phyloP scores from a whole-genome alignment of 2,329 filamentous ascomycete genomes.

The Dactylonectria macrodidyma region DNA sequence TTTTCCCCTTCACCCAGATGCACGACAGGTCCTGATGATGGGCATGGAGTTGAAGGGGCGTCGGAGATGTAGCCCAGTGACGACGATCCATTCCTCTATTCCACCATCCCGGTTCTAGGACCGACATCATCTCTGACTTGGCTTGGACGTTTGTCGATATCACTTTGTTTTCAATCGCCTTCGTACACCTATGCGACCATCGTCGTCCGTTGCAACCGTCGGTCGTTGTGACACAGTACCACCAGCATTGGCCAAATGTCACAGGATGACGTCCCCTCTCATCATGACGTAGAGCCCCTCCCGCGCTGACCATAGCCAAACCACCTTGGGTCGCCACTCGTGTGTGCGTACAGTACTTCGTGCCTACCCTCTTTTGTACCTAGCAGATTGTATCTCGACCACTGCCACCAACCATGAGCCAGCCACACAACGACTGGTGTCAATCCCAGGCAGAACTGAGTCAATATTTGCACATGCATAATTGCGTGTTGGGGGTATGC shows the following conservation, averaged over 20 bases:
- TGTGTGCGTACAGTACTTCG: slow-evolving; percentile 30
- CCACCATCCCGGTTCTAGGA: slow-evolving; percentile 27
- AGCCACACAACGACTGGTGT: slow-evolving; percentile 24
- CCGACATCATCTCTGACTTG: slow-evolving; percentile 18
- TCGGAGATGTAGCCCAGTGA: slow-evolving; percentile 3
- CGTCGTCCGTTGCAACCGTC: slow-evolving; percentile 22
- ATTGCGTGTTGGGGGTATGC: slow-evolving; percentile 1
- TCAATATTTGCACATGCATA: not conserved
- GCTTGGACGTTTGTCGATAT: not conserved
- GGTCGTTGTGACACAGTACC: slow-evolving; percentile 30
- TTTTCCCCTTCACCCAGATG: slow-evolving; percentile 28
- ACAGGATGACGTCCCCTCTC: slow-evolving; percentile 43
- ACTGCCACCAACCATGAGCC: slow-evolving; percentile 35
- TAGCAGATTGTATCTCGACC: slow-evolving; percentile 39
- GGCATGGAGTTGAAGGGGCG: slow-evolving; percentile 28
- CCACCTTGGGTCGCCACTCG: slow-evolving; percentile 43
- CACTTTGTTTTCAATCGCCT: not conserved
- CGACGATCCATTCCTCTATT: slow-evolving; percentile 11
- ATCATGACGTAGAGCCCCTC: slow-evolving; percentile 41
- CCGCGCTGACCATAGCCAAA: slow-evolving; percentile 38
- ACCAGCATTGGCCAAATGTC: slow-evolving; percentile 28
- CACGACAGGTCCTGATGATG: slow-evolving; percentile 29
- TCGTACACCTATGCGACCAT: slow-evolving; percentile 26
- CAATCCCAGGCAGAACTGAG: slow-evolving; percentile 12
- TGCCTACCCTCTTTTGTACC: slow-evolving; percentile 40